phyloP scores from a whole-genome alignment of 768 basidiomycete genomes.

The Suillus lakei region DNA sequence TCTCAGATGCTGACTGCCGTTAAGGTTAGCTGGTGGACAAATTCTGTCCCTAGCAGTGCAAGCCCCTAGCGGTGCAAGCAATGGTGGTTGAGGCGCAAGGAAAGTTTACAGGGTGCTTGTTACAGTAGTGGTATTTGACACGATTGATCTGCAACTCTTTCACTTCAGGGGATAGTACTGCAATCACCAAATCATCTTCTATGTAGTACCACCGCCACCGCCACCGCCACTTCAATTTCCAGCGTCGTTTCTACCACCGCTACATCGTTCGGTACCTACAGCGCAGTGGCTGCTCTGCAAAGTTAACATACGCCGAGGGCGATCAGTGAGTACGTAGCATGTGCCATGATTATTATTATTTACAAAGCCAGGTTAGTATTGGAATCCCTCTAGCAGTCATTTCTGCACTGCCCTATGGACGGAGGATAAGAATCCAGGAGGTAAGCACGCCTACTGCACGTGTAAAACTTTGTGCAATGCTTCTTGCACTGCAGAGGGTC shows the following conservation, averaged over 20 bases:
- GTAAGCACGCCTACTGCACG: conserved; percentile 23
- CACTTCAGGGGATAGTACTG: conserved; percentile 35
- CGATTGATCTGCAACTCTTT: conserved; percentile 1
- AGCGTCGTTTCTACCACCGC: conserved; percentile 20
- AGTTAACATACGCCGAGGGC: conserved; percentile 55
- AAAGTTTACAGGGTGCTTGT: conserved; percentile 35
- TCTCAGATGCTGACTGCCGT: background rate
- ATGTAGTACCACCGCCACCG: background rate
- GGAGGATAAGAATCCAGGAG: conserved; percentile 54
- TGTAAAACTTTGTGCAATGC: conserved; percentile 6
- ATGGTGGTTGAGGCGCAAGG: conserved; percentile 68
- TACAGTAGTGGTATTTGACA: background rate
- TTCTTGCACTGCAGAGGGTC: conserved; percentile 38
- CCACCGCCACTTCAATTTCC: conserved; percentile 16
- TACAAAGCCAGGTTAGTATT: background rate
- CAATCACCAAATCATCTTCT: conserved; percentile 15
- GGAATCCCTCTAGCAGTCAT: conserved; percentile 12
- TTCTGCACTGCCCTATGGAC: conserved; percentile 64
- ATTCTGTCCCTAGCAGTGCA: conserved; percentile 49
- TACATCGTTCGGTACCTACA: conserved; percentile 44
- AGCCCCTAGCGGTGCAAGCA: conserved; percentile 40
- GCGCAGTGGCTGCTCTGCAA: conserved; percentile 55
- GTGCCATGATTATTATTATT: conserved; percentile 10
- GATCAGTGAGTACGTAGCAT: conserved; percentile 46
- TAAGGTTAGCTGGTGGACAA: conserved; percentile 67